Evolutionary conservation across 306 rosid genomes (phyloP).

Genomic region (Vachellia collinsii): DNA sequence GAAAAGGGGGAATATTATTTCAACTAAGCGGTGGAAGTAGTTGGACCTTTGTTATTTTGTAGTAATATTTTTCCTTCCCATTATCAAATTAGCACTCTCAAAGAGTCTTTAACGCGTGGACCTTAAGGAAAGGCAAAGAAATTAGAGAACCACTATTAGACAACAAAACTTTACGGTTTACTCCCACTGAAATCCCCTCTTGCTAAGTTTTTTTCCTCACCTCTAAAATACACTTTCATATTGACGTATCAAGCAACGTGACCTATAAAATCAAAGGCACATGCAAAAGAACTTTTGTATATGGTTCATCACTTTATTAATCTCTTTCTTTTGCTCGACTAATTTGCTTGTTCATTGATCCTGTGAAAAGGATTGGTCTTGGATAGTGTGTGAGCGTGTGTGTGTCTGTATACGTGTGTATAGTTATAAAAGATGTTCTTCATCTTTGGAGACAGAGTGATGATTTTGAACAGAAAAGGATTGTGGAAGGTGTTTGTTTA

Average conservation of each 20-base stretch:
- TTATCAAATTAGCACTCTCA: slow-evolving; percentile 31
- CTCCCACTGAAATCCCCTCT: slow-evolving; percentile 40
- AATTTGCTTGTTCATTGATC: neutral
- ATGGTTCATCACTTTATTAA: neutral
- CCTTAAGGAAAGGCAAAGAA: slow-evolving; percentile 45
- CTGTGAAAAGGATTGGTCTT: neutral
- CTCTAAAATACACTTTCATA: slow-evolving; percentile 33
- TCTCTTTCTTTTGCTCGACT: neutral
- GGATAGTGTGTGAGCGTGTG: neutral
- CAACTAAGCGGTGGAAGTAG: slow-evolving; percentile 77
- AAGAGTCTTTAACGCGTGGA: slow-evolving; percentile 76
- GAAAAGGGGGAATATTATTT: slow-evolving; percentile 35
- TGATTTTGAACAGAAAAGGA: neutral
- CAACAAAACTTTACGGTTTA: slow-evolving; percentile 45
- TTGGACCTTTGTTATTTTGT: slow-evolving; percentile 51
- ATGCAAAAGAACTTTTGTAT: neutral
- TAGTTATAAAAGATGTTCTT: neutral
- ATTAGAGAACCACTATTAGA: slow-evolving; percentile 16
- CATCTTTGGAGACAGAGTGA: neutral
- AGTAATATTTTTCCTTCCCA: slow-evolving; percentile 24
- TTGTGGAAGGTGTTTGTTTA: neutral
- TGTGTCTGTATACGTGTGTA: neutral
- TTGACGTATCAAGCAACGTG: neutral
- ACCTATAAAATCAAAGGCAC: neutral
- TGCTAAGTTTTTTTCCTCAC: neutral